Conservation (phyloP, 495 filamentous ascomycete species). For the Corynascus novoguineensis region DNA sequence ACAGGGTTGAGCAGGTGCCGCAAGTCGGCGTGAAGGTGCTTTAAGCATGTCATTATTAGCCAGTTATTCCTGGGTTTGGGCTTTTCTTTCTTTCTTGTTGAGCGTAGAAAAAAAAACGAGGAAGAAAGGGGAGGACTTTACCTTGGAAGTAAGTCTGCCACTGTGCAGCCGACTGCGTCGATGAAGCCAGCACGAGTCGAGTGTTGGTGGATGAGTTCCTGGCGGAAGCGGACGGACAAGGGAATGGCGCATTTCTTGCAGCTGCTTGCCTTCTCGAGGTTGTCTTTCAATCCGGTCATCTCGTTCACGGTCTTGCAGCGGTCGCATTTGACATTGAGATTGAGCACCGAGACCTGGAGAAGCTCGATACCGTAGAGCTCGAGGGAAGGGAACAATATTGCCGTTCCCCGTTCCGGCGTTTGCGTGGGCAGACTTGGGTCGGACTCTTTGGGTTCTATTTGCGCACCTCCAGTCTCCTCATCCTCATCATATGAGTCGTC, state of each 20-base stretch:
- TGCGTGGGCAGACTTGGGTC: constrained; percentile 33
- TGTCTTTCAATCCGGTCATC: constrained; percentile 56
- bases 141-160: constrained; percentile 76
- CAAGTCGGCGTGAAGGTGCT: constrained; percentile 83
- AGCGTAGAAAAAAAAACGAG: too few species aligned
- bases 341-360: constrained; percentile 64
- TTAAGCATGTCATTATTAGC: not conserved
- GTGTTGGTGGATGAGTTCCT: constrained; percentile 70
- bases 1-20: constrained; percentile 66
- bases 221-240: constrained; percentile 64
- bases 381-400: constrained; percentile 75
- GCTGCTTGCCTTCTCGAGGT: constrained; percentile 36
- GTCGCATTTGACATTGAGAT: constrained; percentile 72
- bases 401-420: constrained; percentile 56
- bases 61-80: not conserved
- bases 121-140: constrained; percentile 24
- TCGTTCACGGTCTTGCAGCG: constrained; percentile 77
- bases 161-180: constrained; percentile 71
- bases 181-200: constrained; percentile 77
- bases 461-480: constrained; percentile 46
- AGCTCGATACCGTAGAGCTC: constrained; percentile 80
- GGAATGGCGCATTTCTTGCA: constrained; percentile 75
- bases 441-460: constrained; percentile 32
- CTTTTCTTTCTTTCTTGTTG: too few species aligned
- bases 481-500: constrained; percentile 38